Conservation (phyloP, 78 protist genomes). For the Cavenderia fasciculata region DNA sequence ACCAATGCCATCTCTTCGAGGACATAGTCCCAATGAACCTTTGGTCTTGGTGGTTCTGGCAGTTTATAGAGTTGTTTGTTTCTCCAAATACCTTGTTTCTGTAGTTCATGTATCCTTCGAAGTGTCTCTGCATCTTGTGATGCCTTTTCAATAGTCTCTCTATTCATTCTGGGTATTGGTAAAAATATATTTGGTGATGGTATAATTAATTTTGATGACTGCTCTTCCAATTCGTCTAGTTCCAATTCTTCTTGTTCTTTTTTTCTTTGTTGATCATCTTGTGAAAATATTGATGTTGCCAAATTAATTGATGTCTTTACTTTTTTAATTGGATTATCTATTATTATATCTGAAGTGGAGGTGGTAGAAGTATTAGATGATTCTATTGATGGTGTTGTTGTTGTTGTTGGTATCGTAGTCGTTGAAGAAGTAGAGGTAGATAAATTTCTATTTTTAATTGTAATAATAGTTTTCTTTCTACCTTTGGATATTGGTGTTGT, state of each 20-base stretch:
- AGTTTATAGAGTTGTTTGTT: constrained; percentile 33
- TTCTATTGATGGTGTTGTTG: background rate
- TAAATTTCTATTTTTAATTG: background rate
- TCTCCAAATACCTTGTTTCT: constrained; percentile 51
- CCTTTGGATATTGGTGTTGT: background rate
- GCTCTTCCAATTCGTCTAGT: background rate
- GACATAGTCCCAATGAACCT: constrained; percentile 89
- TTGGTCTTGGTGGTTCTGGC: constrained; percentile 85
- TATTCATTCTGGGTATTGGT: constrained; percentile 5
- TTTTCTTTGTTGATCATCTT: background rate
- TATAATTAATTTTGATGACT: background rate
- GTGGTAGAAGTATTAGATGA: background rate
- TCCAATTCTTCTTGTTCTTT: background rate
- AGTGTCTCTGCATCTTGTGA: constrained; percentile 39
- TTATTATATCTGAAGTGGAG: too few relatives aligned
- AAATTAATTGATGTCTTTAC: too few relatives aligned
- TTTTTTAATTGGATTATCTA: too few relatives aligned
- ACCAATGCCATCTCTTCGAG: constrained; percentile 87
- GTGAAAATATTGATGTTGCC: background rate
- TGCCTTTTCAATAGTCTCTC: constrained; percentile 36
- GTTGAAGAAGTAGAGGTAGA: background rate
- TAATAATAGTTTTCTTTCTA: background rate
- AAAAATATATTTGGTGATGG: constrained; percentile 44
- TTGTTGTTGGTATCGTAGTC: background rate
- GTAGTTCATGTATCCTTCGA: constrained; percentile 57